These are phyloP conservation scores for Psidium guajava DNA, from an alignment of 345 rosid genomes.

Conservation along the genomic window DNA sequence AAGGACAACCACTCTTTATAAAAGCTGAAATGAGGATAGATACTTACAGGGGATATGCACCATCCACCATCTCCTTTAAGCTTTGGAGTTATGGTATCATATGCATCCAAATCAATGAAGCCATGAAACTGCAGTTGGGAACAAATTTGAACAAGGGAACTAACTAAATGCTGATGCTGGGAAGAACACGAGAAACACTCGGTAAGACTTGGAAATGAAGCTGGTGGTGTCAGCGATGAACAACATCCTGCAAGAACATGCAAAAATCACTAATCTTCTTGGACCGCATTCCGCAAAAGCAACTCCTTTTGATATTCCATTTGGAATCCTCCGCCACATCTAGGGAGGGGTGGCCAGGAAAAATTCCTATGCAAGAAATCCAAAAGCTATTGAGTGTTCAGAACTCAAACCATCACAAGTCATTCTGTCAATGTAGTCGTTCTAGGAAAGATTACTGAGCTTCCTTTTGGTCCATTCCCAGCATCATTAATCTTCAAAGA, in stretches of 20 bases:
- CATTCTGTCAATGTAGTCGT: not conserved
- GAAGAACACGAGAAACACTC: not conserved
- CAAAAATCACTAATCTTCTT: slow-evolving; percentile 43
- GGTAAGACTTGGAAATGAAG: not conserved
- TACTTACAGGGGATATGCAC: slow-evolving; percentile 79
- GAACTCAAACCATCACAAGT: not conserved
- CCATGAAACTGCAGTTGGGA: slow-evolving; percentile 65
- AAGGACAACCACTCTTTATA: too few relatives aligned
- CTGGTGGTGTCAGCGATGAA: not conserved
- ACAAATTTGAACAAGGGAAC: not conserved
- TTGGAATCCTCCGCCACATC: slow-evolving; percentile 59
- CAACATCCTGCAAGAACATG: not conserved
- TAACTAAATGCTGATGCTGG: not conserved
- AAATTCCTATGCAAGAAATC: slow-evolving; percentile 34
- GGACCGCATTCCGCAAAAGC: slow-evolving; percentile 94
- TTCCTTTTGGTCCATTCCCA: slow-evolving; percentile 32
- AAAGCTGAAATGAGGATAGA: not conserved
- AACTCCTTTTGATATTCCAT: slow-evolving; percentile 70
- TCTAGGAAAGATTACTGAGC: not conserved
- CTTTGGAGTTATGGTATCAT: slow-evolving; percentile 69
- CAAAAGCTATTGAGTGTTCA: not conserved
- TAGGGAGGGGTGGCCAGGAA: slow-evolving; percentile 70
- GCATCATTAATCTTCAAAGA: slow-evolving; percentile 49
- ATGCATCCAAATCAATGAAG: slow-evolving; percentile 77
- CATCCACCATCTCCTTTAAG: slow-evolving; percentile 91